These are phyloP conservation scores for Zygoascus biomembranicola DNA, from an alignment of 805 yeast species.

Conservation along the genomic window DNA sequence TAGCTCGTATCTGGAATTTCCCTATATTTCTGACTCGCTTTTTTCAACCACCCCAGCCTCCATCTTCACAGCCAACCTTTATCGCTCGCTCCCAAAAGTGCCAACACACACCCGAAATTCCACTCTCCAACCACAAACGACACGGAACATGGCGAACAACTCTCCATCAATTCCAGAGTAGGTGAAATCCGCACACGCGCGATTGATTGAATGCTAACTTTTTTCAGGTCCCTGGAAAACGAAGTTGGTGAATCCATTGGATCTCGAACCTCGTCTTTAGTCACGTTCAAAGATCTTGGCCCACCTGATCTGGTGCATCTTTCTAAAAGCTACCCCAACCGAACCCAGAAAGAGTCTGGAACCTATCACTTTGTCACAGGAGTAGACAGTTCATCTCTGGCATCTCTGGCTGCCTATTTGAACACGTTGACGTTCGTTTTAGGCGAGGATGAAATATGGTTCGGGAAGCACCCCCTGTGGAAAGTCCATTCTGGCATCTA, in stretches of 20 bases:
- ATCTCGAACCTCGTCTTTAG: slow-evolving; percentile 38
- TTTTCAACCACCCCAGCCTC: too few relatives aligned
- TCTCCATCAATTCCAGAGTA: slow-evolving; percentile 8
- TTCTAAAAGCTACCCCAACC: slow-evolving; percentile 33
- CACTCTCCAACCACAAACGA: neutral
- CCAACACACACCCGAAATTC: neutral
- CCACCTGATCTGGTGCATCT: slow-evolving; percentile 65
- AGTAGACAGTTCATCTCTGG: slow-evolving; percentile 42
- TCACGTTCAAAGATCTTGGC: slow-evolving; percentile 47
- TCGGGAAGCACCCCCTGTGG: slow-evolving; percentile 48
- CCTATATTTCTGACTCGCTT: too few relatives aligned
- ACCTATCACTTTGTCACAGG: slow-evolving; percentile 50
- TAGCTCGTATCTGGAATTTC: too few relatives aligned
- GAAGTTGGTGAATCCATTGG: slow-evolving; percentile 45
- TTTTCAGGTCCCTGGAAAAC: slow-evolving; percentile 37
- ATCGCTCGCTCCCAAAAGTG: neutral
- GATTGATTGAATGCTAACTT: neutral
- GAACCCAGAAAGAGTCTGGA: slow-evolving; percentile 38
- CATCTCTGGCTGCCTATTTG: slow-evolving; percentile 49
- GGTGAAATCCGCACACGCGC: neutral
- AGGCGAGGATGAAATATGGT: slow-evolving; percentile 62
- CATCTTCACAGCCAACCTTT: too few relatives aligned
- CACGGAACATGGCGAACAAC: slow-evolving; percentile 1
- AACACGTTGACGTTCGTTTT: slow-evolving; percentile 37
- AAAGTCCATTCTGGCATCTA: slow-evolving; percentile 34